Evolutionary conservation across 2,329 filamentous ascomycete genomes (phyloP), one percentile per base, ranked within the genome.

Genomic region (Aspergillus floridensis): DNA sequence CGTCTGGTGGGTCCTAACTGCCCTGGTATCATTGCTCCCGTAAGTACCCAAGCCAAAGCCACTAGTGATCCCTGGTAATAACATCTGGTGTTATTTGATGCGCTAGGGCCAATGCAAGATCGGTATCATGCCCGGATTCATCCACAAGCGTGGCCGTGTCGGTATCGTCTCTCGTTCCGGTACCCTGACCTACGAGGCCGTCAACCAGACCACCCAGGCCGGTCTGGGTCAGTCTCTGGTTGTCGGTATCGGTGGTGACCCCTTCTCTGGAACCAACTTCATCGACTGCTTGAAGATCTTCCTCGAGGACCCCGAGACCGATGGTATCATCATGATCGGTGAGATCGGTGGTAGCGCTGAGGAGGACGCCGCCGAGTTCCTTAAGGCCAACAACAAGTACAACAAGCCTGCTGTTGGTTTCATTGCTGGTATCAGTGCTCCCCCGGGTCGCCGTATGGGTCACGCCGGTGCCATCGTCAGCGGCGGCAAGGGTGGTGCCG

Each of bases 271-370:
- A 71, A 98, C 95, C 80, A 98, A 96, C 87, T 99, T 98, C 84
- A 98, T 99, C 81, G 95, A 99, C 86, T 97, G 93, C 85, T 85
- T 99, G 71, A 90, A 91, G 76, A 92, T 98, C 76, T 99, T 99
- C 87, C 87, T 96, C 71, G 84, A 96, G 79, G 95, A 99, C 78
- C 85, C 89, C 77, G 92, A 96, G 82, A 99, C 95, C 44, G 95
- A 99, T 76, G 95, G 95, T 76, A 97, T 99, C 81, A 97, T 99
- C 83, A 97, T 99, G 95, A 98, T 99, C 77, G 95, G 95, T 76
- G 95, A 98, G 84, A 98, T 99, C 76, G 95, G 95, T 80, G 95
- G 95, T 65, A 91, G 90, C 62, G 95, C 95, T 61, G 95, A 99
- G 83, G 95, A 99, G 83, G 95, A 99, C 72, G 95, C 95, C 44